These are phyloP conservation scores for Aegle marmelos DNA, from an alignment of 345 rosid genomes.

Conservation along the genomic window DNA sequence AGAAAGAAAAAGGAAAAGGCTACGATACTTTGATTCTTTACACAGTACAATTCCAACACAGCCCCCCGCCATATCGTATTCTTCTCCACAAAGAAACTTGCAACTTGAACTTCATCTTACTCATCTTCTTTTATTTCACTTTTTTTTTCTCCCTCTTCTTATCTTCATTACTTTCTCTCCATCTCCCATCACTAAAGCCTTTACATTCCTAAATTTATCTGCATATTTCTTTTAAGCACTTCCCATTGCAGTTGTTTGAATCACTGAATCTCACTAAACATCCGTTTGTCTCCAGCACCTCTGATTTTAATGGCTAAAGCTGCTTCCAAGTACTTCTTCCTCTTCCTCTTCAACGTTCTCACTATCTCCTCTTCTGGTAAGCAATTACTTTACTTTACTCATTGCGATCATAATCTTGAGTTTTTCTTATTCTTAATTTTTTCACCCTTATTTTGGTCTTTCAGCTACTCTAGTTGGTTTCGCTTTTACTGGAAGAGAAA, in stretches of 20 bases:
- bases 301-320: conserved; percentile 41
- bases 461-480: conserved; percentile 41
- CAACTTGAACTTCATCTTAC: conserved; percentile 13
- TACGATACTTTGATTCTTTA: not conserved
- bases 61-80: conserved; percentile 15
- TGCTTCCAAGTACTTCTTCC: conserved; percentile 28
- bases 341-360: conserved; percentile 41
- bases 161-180: conserved; percentile 21
- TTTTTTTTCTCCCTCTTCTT: conserved; percentile 17
- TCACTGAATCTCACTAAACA: conserved; percentile 15
- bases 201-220: conserved; percentile 19
- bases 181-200: not conserved
- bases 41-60: not conserved
- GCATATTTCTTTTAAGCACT: conserved; percentile 27
- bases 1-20: not conserved
- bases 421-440: not conserved
- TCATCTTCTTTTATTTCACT: not conserved
- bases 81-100: conserved; percentile 61
- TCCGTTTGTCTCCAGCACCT: conserved; percentile 13
- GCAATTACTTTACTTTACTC: not conserved
- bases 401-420: not conserved
- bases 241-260: not conserved
- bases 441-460: not conserved
- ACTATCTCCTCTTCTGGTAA: conserved; percentile 37
- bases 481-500: conserved; percentile 19